These are phyloP conservation scores for Gnomoniopsis smithogilvyi DNA, from an alignment of 2,329 filamentous ascomycete genomes.

Conservation along the genomic window DNA sequence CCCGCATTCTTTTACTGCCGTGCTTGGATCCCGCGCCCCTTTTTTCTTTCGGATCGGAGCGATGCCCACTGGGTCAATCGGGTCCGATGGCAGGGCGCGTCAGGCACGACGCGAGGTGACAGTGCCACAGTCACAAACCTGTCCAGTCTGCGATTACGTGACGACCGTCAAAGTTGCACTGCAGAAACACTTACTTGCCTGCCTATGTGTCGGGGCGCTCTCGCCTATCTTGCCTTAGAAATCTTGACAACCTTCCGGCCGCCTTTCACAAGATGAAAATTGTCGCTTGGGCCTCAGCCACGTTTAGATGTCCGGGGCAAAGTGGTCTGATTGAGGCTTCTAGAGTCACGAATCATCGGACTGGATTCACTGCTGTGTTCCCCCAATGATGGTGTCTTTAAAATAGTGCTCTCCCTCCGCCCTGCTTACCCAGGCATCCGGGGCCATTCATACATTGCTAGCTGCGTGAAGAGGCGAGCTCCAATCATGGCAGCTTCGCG, in stretches of 20 bases:
- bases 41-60: background rate
- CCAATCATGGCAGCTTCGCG: background rate
- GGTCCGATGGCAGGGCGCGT: background rate
- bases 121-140: slow-evolving; percentile 9
- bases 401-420: background rate
- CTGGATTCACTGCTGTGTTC: slow-evolving; percentile 5
- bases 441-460: background rate
- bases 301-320: background rate
- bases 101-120: background rate
- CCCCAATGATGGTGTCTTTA: slow-evolving; percentile 1
- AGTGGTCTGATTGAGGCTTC: slow-evolving; percentile 7
- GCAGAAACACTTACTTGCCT: slow-evolving; percentile 5
- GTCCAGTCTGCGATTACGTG: background rate
- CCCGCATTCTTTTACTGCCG: background rate
- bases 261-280: background rate
- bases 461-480: slow-evolving; percentile 11
- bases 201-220: background rate
- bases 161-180: slow-evolving; percentile 4
- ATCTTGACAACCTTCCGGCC: background rate
- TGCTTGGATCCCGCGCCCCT: too few species aligned
- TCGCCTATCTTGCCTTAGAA: background rate
- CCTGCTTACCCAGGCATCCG: background rate
- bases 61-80: background rate
- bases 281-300: background rate
- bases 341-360: background rate